Evolutionary conservation across 805 yeast genomes (phyloP).

Genomic region (Ogataea corticis): DNA sequence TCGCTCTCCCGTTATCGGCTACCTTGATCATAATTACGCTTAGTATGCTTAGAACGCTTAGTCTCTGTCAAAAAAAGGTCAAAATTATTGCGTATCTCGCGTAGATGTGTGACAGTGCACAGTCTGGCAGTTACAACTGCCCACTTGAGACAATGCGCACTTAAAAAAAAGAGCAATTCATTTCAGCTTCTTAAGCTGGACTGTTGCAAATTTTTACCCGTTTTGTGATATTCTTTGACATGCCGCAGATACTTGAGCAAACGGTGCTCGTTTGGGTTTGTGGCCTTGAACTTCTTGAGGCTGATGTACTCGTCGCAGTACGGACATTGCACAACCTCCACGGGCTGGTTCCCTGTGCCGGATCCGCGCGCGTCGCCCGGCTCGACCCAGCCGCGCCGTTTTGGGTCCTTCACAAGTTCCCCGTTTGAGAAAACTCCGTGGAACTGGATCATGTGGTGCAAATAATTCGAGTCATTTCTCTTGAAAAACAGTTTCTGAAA

Average conservation of each 20-base stretch:
- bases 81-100: neutral
- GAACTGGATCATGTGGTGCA: conserved; percentile 35
- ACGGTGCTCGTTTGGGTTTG: conserved; percentile 22
- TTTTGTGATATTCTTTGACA: conserved; percentile 31
- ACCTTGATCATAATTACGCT: neutral
- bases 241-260: conserved; percentile 32
- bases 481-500: conserved; percentile 25
- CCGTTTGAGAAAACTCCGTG: conserved; percentile 36
- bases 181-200: conserved; percentile 2
- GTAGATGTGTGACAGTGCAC: too few species aligned
- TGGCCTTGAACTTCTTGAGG: conserved; percentile 22
- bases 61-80: neutral
- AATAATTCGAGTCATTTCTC: conserved; percentile 32
- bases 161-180: conserved; percentile 5
- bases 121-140: too few species aligned
- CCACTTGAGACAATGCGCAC: neutral
- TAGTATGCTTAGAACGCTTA: neutral
- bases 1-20: too few species aligned
- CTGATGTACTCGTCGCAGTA: conserved; percentile 26
- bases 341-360: conserved; percentile 7
- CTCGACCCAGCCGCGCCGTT: conserved; percentile 23
- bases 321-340: conserved; percentile 31
- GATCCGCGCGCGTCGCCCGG: conserved; percentile 7
- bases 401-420: conserved; percentile 27
- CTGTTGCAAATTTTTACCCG: conserved; percentile 26